Evolutionary conservation across 805 yeast genomes (phyloP).

Genomic region (Yarrowia sp.): DNA sequence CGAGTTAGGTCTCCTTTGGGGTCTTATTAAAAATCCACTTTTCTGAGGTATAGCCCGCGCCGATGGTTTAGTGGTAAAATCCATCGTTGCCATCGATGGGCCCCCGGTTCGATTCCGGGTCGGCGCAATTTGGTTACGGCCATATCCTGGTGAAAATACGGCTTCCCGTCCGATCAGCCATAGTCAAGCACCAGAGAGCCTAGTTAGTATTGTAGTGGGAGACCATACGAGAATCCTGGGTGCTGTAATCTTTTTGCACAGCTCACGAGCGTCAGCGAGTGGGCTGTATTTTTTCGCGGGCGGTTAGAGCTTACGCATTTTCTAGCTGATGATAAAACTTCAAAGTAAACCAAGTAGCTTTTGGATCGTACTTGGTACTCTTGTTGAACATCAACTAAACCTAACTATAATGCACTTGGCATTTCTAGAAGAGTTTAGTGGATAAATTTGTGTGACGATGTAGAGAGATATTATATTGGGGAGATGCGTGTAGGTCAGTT

Average conservation of each 20-base stretch:
- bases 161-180: slow-evolving; percentile 31
- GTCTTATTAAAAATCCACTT: neutral
- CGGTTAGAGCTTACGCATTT: too few relatives aligned
- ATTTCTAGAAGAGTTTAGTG: too few relatives aligned
- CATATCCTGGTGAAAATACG: slow-evolving; percentile 29
- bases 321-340: too few relatives aligned
- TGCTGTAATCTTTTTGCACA: slow-evolving; percentile 15
- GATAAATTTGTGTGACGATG: too few relatives aligned
- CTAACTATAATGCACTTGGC: too few relatives aligned
- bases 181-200: slow-evolving; percentile 31
- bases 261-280: too few relatives aligned
- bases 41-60: neutral
- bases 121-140: slow-evolving; percentile 21
- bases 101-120: slow-evolving; percentile 35
- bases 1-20: neutral
- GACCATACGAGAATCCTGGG: slow-evolving; percentile 31
- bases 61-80: slow-evolving; percentile 26
- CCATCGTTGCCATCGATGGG: slow-evolving; percentile 35
- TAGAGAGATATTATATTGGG: too few relatives aligned
- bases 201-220: slow-evolving; percentile 28
- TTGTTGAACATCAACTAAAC: too few relatives aligned
- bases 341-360: too few relatives aligned
- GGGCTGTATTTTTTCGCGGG: too few relatives aligned
- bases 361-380: too few relatives aligned
- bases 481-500: too few relatives aligned